Conservation (phyloP, 169 alveolate species). For the Plasmodium cynomolgi region DNA sequence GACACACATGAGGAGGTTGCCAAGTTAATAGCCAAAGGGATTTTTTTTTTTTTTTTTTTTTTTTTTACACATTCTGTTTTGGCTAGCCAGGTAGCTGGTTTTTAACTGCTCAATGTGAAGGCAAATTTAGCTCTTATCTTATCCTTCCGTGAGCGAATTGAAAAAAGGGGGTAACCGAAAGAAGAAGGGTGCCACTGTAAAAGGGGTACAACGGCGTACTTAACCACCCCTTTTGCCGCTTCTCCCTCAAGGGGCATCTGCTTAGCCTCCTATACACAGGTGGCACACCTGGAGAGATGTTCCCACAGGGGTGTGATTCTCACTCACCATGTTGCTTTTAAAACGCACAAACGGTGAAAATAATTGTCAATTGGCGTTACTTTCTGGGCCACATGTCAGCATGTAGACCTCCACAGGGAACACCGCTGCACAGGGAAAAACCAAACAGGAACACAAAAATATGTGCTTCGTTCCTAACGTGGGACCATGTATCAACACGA, state of each 20-base stretch:
- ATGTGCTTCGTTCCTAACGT: neutral
- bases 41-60: neutral
- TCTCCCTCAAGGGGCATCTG: neutral
- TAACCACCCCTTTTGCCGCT: neutral
- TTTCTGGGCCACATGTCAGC: neutral
- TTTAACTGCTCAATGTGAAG: neutral
- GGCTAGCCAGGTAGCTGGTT: neutral
- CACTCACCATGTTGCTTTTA: neutral
- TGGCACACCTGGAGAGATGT: neutral
- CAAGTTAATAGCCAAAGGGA: neutral
- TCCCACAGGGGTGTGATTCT: neutral
- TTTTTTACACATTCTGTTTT: neutral
- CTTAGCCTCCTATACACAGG: neutral
- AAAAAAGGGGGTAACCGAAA: neutral
- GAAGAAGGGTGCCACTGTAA: neutral
- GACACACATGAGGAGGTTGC: neutral
- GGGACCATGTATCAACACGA: neutral
- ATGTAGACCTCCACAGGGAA: neutral
- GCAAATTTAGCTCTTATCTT: neutral
- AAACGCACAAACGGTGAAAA: neutral
- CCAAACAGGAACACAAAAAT: neutral
- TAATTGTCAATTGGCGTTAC: neutral
- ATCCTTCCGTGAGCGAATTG: neutral
- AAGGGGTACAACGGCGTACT: too few species aligned
- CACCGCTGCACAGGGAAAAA: neutral